Conservation (phyloP, 2,329 filamentous ascomycete species). For the Arthroderma uncinatum region DNA sequence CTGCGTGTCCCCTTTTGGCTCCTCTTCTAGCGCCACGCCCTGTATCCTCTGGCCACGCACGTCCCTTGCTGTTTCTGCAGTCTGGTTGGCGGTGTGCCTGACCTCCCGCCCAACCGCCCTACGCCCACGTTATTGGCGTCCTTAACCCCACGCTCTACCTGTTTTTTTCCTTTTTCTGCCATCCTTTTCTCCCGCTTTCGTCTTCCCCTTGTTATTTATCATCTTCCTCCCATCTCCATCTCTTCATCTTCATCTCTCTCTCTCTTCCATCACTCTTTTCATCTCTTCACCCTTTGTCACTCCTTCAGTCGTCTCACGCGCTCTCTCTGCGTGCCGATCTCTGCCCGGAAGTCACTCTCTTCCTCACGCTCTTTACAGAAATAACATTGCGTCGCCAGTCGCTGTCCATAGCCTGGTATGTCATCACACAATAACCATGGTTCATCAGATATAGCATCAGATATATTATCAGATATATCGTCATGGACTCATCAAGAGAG, state of each 20-base stretch:
- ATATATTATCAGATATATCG: too few relatives aligned
- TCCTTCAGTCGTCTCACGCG: conserved; percentile 11
- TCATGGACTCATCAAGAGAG: too few relatives aligned
- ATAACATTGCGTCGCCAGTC: conserved; percentile 14
- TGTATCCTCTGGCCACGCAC: neutral
- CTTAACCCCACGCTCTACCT: conserved; percentile 2
- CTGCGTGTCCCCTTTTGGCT: neutral
- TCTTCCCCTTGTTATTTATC: conserved; percentile 14
- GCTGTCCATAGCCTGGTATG: conserved; percentile 2
- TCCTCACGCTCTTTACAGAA: conserved; percentile 16
- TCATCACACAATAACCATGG: neutral
- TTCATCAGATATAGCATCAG: too few relatives aligned
- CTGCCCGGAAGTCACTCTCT: conserved; percentile 13
- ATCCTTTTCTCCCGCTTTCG: conserved; percentile 16
- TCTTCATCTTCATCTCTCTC: conserved; percentile 11
- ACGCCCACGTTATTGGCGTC: neutral
- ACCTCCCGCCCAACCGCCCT: neutral
- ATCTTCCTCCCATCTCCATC: conserved; percentile 2
- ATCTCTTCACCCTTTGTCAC: conserved; percentile 9
- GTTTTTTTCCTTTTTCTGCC: conserved; percentile 13
- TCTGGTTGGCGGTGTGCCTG: neutral
- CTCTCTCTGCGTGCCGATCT: neutral
- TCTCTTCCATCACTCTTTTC: conserved; percentile 12
- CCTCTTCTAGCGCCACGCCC: neutral
- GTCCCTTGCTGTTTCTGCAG: neutral